phyloP scores from a whole-genome alignment of 2,329 filamentous ascomycete species.

The Colletotrichum tropicicola region DNA sequence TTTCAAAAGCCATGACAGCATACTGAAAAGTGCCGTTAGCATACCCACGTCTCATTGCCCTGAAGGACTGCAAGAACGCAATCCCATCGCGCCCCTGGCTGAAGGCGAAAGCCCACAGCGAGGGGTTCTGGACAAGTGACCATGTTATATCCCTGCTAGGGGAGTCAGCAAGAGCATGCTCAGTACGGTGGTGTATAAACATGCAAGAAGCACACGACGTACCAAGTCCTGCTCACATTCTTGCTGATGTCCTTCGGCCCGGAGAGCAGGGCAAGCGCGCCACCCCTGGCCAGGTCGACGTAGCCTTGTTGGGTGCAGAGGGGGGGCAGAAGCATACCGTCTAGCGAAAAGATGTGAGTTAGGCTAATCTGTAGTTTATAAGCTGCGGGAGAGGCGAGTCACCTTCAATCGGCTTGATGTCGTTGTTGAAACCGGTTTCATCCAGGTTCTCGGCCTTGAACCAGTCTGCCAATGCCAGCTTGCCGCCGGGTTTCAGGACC shows the following conservation, averaged over 20 bases:
- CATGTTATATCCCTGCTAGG: conserved; percentile 67
- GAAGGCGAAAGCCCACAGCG: conserved; percentile 69
- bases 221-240: conserved; percentile 69
- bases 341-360: conserved; percentile 37
- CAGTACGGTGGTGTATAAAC: conserved; percentile 26
- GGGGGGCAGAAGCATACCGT: conserved; percentile 68
- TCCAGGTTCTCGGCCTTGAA: conserved; percentile 62
- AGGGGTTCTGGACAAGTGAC: conserved; percentile 66
- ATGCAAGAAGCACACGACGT: too few species aligned
- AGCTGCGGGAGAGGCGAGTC: background rate
- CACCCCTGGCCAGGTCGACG: conserved; percentile 56
- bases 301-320: conserved; percentile 64
- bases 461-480: conserved; percentile 68
- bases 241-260: conserved; percentile 65
- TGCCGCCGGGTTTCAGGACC: conserved; percentile 58
- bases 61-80: conserved; percentile 68
- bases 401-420: conserved; percentile 69
- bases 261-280: conserved; percentile 54
- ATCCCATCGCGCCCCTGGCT: conserved; percentile 68
- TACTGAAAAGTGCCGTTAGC: conserved; percentile 67
- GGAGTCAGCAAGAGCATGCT: background rate
- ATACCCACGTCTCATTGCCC: conserved; percentile 68
- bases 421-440: conserved; percentile 53
- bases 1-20: conserved; percentile 65
- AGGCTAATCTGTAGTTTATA: background rate